Evolutionary conservation across 192 early-diverging fungal species (phyloP), one percentile per base, ranked within the genome.

Genomic region (Podila minutissima): DNA sequence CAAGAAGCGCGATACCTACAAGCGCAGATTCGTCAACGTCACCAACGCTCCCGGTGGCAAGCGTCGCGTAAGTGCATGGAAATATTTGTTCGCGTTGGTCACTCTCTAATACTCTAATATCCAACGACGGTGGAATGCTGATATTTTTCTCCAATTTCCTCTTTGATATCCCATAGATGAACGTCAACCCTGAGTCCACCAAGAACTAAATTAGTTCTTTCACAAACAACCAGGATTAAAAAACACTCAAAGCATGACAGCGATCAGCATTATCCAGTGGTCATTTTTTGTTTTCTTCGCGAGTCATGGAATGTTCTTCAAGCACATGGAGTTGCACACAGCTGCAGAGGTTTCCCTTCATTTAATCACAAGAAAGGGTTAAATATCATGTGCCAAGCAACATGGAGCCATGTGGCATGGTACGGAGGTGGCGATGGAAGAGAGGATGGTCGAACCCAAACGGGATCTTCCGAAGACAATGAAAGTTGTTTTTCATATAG

Each of bases 11-110:
- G 88, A 96, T 67, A 88, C 89, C 72, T 99, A 98, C 94, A 98
- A 91, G 90, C 94, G 98, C 83, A 95, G 98, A 71, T 98, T 97
- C 87, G 95, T 98, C 74, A 97, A 98, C 92, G 93, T 95, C 74
- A 93, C 93, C 83, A 90, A 88, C 75, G 75, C 86, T 67, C 89
- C 94, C 84, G 93, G 93, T 84, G 94, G 93, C 85, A 99, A 98
- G 94, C 92, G 95, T 83, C 92, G 88, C 87, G 91, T 94, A 86
- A 89, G 81, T 74, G 59, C 24, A 57, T 32, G 19, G 6, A 2
- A 22, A 55, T n/a, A 49, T 51, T 20, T 31, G 4, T 58, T 8
- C 19, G 24, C 48, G 6, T 33, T 22, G 9, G 10, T 46, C 19
- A 20, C 53, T 68, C 17, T 24, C 55, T 37, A 37, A 37, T 11